Evolutionary conservation across 306 rosid genomes (phyloP).

Genomic region (Leucaena leucocephala): DNA sequence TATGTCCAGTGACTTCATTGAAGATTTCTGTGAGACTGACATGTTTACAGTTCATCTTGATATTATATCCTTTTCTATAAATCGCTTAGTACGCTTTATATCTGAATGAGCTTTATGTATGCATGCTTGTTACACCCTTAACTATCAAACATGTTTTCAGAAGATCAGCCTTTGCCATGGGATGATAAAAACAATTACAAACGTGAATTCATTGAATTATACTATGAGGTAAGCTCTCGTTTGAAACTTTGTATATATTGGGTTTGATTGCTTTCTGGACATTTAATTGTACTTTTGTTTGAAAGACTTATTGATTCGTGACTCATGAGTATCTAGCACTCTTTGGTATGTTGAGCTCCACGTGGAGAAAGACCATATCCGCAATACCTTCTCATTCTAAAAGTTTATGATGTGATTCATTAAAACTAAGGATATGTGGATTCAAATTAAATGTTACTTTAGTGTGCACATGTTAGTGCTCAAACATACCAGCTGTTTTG

Average conservation of each 20-base stretch:
- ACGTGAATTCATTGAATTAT: slow-evolving; percentile 69
- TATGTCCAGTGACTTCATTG: slow-evolving; percentile 95
- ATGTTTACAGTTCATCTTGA: slow-evolving; percentile 85
- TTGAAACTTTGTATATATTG: slow-evolving; percentile 14
- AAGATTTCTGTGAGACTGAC: slow-evolving; percentile 95
- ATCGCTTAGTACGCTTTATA: slow-evolving; percentile 25
- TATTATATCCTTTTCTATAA: slow-evolving; percentile 76
- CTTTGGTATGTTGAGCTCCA: slow-evolving; percentile 3
- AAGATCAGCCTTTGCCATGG: slow-evolving; percentile 76
- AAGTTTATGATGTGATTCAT: neutral
- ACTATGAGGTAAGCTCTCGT: slow-evolving; percentile 69
- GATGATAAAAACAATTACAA: slow-evolving; percentile 73
- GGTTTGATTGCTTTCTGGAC: slow-evolving; percentile 16
- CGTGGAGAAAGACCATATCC: neutral
- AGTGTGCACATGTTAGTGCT: slow-evolving; percentile 11
- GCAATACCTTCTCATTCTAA: neutral
- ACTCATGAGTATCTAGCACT: neutral
- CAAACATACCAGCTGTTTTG: slow-evolving; percentile 16
- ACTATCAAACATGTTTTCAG: slow-evolving; percentile 79
- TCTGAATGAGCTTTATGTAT: slow-evolving; percentile 19
- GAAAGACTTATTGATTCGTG: neutral
- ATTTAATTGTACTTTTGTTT: slow-evolving; percentile 13
- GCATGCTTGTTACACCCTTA: slow-evolving; percentile 53
- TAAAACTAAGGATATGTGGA: slow-evolving; percentile 15
- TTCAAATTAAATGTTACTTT: neutral